Evolutionary conservation across 371 early-diverging fungal genomes (phyloP).

Genomic region (Rhizomucor miehei): DNA sequence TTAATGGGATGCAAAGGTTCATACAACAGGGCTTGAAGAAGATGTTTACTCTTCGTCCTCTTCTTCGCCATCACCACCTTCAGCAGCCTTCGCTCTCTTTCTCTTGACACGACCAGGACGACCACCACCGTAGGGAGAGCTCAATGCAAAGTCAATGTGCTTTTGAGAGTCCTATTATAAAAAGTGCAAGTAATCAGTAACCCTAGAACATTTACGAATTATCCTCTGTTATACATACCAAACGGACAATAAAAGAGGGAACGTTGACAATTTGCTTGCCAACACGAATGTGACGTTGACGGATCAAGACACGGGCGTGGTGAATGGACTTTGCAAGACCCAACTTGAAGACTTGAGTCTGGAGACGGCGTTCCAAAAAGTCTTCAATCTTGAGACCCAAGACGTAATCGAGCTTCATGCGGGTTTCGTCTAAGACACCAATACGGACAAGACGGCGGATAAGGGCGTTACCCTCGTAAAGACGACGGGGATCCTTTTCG

Average conservation of each 20-base stretch:
- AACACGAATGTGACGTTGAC: constrained; percentile 98
- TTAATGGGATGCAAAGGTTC: constrained; percentile 45
- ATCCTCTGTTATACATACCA: constrained; percentile 29
- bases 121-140: constrained; percentile 98
- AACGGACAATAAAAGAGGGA: constrained; percentile 94
- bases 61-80: constrained; percentile 63
- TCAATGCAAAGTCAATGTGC: constrained; percentile 98
- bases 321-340: constrained; percentile 99
- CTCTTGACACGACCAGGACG: constrained; percentile 98
- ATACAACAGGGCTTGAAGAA: constrained; percentile 23
- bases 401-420: constrained; percentile 99
- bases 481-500: constrained; percentile 97
- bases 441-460: constrained; percentile 98
- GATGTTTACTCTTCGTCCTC: constrained; percentile 70
- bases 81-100: constrained; percentile 75
- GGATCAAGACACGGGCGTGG: constrained; percentile 99
- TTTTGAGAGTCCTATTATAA: constrained; percentile 80
- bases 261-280: constrained; percentile 99
- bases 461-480: constrained; percentile 99
- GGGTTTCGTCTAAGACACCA: constrained; percentile 97
- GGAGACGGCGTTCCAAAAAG: constrained; percentile 99
- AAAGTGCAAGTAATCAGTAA: constrained; percentile 5
- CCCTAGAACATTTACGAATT: background rate
- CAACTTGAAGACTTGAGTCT: constrained; percentile 99
- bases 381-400: constrained; percentile 97